Evolutionary conservation across 2,329 filamentous ascomycete species (phyloP), one percentile per base, ranked within the genome.

Genomic region (Aspergillus pseudoglaucus): DNA sequence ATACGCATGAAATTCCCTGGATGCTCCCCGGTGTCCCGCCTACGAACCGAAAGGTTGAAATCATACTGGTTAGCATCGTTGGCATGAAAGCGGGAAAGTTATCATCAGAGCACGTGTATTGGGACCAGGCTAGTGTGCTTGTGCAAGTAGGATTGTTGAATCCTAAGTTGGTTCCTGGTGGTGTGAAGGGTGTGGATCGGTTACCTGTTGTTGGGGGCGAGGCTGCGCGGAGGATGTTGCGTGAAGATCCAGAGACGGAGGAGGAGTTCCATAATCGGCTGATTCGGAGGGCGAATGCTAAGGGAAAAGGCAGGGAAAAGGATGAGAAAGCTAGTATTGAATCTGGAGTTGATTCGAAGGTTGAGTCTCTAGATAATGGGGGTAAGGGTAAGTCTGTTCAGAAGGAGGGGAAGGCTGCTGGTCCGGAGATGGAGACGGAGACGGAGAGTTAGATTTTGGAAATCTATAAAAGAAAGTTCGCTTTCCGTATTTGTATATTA

Each of bases 71-170:
- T 1, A 77, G 71, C 45, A 76, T 83, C 7, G 78, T 82, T 2
- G 74, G 73, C 25, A 67, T 83, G 46, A 65, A 77, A 12, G 78
- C 70, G 0, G 76, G 75, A 0, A 76, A 74, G 53, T 61, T 82
- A 10, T 78, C 74, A 61, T 75, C 74, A 15, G 80, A 83, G 59
- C 73, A 81, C 45, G 64, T 81, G 3, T 82, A 83, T 58, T 83
- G 80, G 80, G 80, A 83, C 54, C 80, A 83, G 55, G 80, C 80
- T 8, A 77, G 71, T 42, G 79, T 83, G 6, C 60, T 83, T 12
- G 75, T 82, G 40, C 80, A 83, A 58, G 67, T 80, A 0, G 80
- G 80, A 0, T 56, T 83, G 49, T 49, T 83, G 44, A 77, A 82
- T 63, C 73, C 78, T n/a, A 77, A 79, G 48, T 57, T 76, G 9